Percentiles rank a stretch among this genome's conserved stretches.
phyloP scores from a whole-genome alignment of 2,329 filamentous ascomycete species.

The Epichloe coenophiala region DNA sequence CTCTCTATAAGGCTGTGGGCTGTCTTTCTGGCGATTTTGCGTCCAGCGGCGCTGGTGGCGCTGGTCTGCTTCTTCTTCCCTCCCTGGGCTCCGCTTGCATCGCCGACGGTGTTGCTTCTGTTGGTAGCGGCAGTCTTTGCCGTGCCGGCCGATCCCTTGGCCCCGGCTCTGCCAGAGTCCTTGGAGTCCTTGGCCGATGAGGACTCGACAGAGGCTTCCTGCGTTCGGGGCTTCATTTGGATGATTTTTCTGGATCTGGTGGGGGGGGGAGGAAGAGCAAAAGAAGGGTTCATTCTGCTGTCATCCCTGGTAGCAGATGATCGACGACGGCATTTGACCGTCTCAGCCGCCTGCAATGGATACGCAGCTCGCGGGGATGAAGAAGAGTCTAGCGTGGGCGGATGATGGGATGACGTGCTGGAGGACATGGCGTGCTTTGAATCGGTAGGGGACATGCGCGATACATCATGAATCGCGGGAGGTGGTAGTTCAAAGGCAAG shows the following conservation, averaged over 20 bases:
- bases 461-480: constrained; percentile 48
- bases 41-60: constrained; percentile 69
- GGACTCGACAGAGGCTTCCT: constrained; percentile 22
- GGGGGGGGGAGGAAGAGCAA: constrained; percentile 86
- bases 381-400: constrained; percentile 8
- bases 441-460: constrained; percentile 22
- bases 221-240: constrained; percentile 70
- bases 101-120: neutral
- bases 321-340: constrained; percentile 40
- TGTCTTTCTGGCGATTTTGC: constrained; percentile 90
- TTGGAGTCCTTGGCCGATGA: constrained; percentile 14
- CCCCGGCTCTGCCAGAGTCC: constrained; percentile 10
- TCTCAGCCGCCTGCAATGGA: constrained; percentile 35
- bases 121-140: constrained; percentile 10
- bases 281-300: constrained; percentile 42
- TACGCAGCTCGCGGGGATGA: constrained; percentile 18
- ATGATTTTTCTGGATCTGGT: constrained; percentile 92
- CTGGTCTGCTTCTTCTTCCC: constrained; percentile 68
- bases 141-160: constrained; percentile 10
- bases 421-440: constrained; percentile 19
- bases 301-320: constrained; percentile 29
- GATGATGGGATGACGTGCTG: constrained; percentile 2
- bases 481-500: constrained; percentile 64
- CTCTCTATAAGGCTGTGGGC: constrained; percentile 93
- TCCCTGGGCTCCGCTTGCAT: constrained; percentile 9